Percentiles rank a stretch among this genome's conserved stretches.
Evolutionary conservation across 1,139 yeast species (phyloP).

Genomic region (Debaryomyces nepalensis): DNA sequence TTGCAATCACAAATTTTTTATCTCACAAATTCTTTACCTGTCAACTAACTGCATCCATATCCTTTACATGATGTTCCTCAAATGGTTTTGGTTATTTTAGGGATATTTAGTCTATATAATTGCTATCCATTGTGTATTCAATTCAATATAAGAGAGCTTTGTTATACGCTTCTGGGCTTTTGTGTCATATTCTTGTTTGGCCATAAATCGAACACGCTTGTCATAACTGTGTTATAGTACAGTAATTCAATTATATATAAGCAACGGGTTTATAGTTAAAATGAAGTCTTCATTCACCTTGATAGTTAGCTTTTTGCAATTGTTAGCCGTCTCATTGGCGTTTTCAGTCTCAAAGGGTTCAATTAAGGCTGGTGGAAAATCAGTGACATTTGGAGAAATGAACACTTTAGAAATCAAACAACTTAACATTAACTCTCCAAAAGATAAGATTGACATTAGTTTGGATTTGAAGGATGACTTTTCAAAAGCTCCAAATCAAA

Average conservation of each 20-base stretch:
- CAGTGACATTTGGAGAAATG: conserved; percentile 40
- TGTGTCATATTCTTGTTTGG: conserved; percentile 6
- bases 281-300: conserved; percentile 4
- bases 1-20: conserved; percentile 1
- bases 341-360: conserved; percentile 35
- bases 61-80: no score
- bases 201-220: conserved; percentile 9
- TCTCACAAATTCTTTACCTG: neutral
- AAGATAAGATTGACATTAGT: conserved; percentile 37
- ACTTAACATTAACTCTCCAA: conserved; percentile 35
- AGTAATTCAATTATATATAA: neutral
- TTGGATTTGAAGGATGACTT: conserved; percentile 31
- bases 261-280: conserved; percentile 3
- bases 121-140: conserved; percentile 4
- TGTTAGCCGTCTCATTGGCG: conserved; percentile 22
- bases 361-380: conserved; percentile 30
- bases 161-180: neutral
- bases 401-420: conserved; percentile 41
- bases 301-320: conserved; percentile 8
- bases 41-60: neutral
- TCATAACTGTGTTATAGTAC: neutral
- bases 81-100: no score
- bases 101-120: neutral
- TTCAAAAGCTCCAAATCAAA: conserved; percentile 31
- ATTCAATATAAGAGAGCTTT: conserved; percentile 4